Conservation (phyloP, 1,284 basidiomycete species). For the Trichosporon coremiiforme region DNA sequence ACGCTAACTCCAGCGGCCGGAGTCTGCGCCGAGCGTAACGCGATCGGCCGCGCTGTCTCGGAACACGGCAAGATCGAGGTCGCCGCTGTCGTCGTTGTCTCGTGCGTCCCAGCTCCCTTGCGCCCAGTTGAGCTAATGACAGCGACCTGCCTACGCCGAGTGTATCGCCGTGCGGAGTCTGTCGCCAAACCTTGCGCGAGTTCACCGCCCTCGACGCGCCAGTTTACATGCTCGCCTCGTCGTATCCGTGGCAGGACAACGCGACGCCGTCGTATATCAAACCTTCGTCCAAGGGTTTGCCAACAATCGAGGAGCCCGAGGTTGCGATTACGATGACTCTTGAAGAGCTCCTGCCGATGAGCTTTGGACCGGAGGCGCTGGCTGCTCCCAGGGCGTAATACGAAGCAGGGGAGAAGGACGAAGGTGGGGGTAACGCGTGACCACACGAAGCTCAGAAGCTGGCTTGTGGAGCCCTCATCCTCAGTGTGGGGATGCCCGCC, state of each 20-base stretch:
- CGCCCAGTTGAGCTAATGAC: constrained; percentile 19
- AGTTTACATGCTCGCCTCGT: constrained; percentile 71
- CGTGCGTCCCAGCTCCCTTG: constrained; percentile 62
- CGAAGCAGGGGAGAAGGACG: not conserved
- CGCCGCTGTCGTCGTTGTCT: constrained; percentile 55
- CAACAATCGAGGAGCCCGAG: not conserved
- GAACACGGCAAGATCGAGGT: constrained; percentile 2
- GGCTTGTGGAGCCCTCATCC: not conserved
- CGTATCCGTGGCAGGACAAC: constrained; percentile 60
- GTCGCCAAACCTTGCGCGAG: constrained; percentile 86
- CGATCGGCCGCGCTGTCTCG: constrained; percentile 57
- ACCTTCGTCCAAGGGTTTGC: not conserved
- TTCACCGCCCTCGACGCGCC: constrained; percentile 75
- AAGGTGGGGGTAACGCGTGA: constrained; percentile 4
- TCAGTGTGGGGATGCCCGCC: no score
- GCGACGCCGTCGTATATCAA: constrained; percentile 7
- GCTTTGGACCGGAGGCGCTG: constrained; percentile 75
- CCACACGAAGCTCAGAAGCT: not conserved
- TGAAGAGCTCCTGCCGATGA: constrained; percentile 75
- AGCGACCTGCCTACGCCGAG: constrained; percentile 70
- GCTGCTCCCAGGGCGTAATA: not conserved
- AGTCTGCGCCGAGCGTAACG: constrained; percentile 87
- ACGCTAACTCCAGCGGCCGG: constrained; percentile 46
- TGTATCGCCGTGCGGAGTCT: constrained; percentile 84
- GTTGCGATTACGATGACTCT: constrained; percentile 59